phyloP scores from a whole-genome alignment of 768 basidiomycete species.

The Coprinellus aureogranulatus region DNA sequence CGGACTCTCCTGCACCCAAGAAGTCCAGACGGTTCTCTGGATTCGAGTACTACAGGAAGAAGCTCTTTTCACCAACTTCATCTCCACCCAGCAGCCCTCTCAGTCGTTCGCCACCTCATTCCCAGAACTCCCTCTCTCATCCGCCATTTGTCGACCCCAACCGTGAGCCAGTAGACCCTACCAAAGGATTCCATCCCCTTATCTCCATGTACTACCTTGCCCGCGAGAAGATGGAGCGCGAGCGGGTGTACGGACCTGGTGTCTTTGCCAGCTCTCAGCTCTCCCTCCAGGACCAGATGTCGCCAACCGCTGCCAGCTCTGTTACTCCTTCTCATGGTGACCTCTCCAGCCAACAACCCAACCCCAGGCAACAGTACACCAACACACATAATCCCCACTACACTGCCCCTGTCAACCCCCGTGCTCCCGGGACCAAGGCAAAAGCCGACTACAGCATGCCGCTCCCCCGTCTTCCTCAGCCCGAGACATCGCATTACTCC shows the following conservation, averaged over 20 bases:
- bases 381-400: constrained; percentile 23
- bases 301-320: constrained; percentile 9
- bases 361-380: constrained; percentile 7
- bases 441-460: constrained; percentile 80
- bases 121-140: constrained; percentile 54
- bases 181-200: constrained; percentile 89
- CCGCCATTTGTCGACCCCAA: constrained; percentile 43
- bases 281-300: constrained; percentile 38
- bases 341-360: constrained; percentile 4
- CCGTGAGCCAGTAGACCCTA: constrained; percentile 72
- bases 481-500: constrained; percentile 78
- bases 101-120: constrained; percentile 57
- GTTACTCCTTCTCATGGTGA: constrained; percentile 12
- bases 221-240: constrained; percentile 92
- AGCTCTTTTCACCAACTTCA: constrained; percentile 70
- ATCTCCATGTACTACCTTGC: constrained; percentile 96
- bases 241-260: constrained; percentile 89
- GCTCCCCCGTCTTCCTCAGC: constrained; percentile 75
- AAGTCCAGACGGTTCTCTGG: constrained; percentile 88
- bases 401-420: constrained; percentile 23
- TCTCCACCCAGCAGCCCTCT: constrained; percentile 41
- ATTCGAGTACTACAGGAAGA: constrained; percentile 91
- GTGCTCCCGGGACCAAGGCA: constrained; percentile 27
- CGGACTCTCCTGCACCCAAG: constrained; percentile 46
- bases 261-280: constrained; percentile 92